A percentile compares a stretch with the other conserved stretches of the same genome.
These are phyloP conservation scores for Gossypium trilobum DNA, from an alignment of 441 rosid genomes.

Conservation along the genomic window DNA sequence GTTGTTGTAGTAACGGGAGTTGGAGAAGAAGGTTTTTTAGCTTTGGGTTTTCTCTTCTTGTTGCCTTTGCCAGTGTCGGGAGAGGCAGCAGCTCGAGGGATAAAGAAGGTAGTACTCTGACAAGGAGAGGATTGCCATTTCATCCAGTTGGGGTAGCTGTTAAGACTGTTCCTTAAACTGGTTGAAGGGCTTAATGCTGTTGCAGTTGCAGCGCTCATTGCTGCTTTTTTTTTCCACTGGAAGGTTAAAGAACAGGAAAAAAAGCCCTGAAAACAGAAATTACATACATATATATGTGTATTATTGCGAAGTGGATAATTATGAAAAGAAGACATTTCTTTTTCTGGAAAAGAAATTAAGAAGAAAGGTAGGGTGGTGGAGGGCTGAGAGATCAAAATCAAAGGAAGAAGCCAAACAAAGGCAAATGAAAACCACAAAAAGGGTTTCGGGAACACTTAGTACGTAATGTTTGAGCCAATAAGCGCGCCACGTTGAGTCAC, in stretches of 20 bases:
- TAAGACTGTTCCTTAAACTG: slow-evolving; percentile 10
- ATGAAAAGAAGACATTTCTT: not conserved
- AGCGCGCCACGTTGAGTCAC: slow-evolving; percentile 27
- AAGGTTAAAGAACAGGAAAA: not conserved
- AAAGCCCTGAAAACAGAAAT: not conserved
- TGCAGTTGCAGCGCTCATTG: not conserved
- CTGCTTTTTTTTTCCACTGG: not conserved
- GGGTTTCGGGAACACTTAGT: not conserved
- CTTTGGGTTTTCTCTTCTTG: slow-evolving; percentile 16
- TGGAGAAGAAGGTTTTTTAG: slow-evolving; percentile 17
- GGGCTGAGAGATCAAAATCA: not conserved
- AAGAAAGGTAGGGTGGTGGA: not conserved
- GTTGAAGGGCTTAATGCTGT: not conserved
- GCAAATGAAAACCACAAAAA: slow-evolving; percentile 15
- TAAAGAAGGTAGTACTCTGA: slow-evolving; percentile 15
- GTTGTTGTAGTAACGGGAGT: not conserved
- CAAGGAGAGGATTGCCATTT: slow-evolving; percentile 16
- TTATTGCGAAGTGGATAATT: slow-evolving; percentile 1
- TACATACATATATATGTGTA: not conserved
- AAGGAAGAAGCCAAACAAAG: not conserved
- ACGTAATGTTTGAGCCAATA: not conserved
- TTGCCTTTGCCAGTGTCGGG: slow-evolving; percentile 22
- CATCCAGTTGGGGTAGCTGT: slow-evolving; percentile 6
- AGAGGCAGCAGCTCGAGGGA: slow-evolving; percentile 34
- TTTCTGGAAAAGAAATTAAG: not conserved